Evolutionary conservation across 2,329 filamentous ascomycete genomes (phyloP).

Genomic region (Aspergillus sp.): DNA sequence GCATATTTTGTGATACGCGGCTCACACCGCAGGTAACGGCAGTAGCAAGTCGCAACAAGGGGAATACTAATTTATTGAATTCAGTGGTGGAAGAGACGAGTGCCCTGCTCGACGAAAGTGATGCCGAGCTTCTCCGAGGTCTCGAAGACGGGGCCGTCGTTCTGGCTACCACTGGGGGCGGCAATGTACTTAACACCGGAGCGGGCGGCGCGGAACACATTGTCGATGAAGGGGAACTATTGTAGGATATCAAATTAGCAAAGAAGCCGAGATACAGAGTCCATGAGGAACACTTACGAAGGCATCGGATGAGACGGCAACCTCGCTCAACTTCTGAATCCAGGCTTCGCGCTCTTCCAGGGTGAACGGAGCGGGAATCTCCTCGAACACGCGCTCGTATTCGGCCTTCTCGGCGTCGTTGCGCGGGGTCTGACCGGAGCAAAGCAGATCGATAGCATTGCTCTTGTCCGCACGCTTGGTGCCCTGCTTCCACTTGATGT

Average conservation of each 20-base stretch:
- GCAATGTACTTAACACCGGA: constrained; percentile 96
- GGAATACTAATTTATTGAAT: neutral
- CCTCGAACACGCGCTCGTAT: constrained; percentile 88
- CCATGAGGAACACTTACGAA: constrained; percentile 65
- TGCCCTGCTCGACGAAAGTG: constrained; percentile 92
- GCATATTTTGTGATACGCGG: neutral
- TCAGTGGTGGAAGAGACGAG: constrained; percentile 92
- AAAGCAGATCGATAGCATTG: constrained; percentile 94
- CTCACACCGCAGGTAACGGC: neutral
- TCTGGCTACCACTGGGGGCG: constrained; percentile 74
- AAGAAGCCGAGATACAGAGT: too few relatives aligned
- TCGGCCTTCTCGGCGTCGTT: constrained; percentile 78
- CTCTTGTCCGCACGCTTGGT: constrained; percentile 96
- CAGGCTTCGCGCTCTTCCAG: constrained; percentile 81
- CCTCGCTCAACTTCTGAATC: constrained; percentile 71
- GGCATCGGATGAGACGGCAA: constrained; percentile 89
- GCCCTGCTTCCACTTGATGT: constrained; percentile 95
- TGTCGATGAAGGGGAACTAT: constrained; percentile 95
- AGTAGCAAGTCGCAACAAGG: neutral
- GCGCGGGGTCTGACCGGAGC: constrained; percentile 84
- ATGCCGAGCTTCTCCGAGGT: constrained; percentile 90
- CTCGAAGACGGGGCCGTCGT: constrained; percentile 58
- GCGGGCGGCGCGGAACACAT: constrained; percentile 85
- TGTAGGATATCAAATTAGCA: neutral
- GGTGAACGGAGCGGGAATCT: constrained; percentile 80